A percentile compares a stretch with the other conserved stretches of the same genome.
Evolutionary conservation across 352 stramenopile species (phyloP).

Genomic region (Phytophthora brassicae): DNA sequence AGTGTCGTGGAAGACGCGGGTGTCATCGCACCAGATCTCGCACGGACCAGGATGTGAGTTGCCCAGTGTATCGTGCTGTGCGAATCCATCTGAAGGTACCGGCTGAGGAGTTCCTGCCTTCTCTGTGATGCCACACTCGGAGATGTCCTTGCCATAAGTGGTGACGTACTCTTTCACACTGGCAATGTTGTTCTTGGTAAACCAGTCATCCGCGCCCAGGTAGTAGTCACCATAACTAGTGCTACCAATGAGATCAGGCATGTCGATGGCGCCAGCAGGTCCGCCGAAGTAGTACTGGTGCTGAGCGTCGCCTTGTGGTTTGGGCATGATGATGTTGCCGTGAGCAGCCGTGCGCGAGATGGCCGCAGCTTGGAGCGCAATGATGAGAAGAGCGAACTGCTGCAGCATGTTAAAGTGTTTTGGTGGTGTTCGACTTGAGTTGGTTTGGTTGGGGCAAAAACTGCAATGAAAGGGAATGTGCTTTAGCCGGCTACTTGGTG

Average conservation of each 20-base stretch:
- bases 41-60: conserved; percentile 43
- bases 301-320: conserved; percentile 15
- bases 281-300: conserved; percentile 28
- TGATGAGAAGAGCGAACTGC: conserved; percentile 11
- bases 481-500: neutral
- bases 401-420: conserved; percentile 22
- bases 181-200: conserved; percentile 30
- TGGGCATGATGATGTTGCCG: conserved; percentile 33
- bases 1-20: conserved; percentile 39
- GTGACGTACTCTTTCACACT: conserved; percentile 34
- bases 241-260: conserved; percentile 28
- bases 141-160: conserved; percentile 19
- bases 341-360: conserved; percentile 18
- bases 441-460: conserved; percentile 9
- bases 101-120: conserved; percentile 23
- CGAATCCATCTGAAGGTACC: conserved; percentile 25
- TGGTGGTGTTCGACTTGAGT: neutral
- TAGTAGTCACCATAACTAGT: conserved; percentile 30
- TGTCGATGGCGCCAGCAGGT: conserved; percentile 29
- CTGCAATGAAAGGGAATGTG: conserved; percentile 19
- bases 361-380: conserved; percentile 17
- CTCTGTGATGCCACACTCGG: conserved; percentile 32
- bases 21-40: conserved; percentile 49
- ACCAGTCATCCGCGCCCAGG: conserved; percentile 27
- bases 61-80: conserved; percentile 27